Conservation (phyloP, 345 rosid genomes). For the Conringia planisiliqua region DNA sequence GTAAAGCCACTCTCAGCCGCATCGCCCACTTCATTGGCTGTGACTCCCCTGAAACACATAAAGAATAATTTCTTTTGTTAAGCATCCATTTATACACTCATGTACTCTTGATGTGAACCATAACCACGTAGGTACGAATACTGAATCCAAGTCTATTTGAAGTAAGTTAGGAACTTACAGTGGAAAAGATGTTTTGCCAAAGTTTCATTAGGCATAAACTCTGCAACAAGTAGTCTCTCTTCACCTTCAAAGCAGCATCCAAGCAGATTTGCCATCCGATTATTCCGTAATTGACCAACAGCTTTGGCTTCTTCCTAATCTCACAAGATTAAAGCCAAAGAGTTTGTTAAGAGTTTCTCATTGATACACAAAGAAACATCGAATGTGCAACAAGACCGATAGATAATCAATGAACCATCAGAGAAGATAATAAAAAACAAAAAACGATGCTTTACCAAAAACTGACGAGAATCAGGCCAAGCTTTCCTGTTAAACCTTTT, state of each 20-base stretch:
- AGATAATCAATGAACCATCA: no score
- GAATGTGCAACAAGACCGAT: no score
- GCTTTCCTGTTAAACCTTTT: conserved; percentile 73
- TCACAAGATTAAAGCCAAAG: conserved; percentile 9
- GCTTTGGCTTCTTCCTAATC: conserved; percentile 79
- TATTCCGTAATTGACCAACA: conserved; percentile 73
- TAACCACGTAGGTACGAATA: not conserved
- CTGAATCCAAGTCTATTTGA: not conserved
- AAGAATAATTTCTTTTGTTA: not conserved
- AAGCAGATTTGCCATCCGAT: conserved; percentile 67
- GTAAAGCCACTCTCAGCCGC: conserved; percentile 78
- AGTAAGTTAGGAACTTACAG: conserved; percentile 44
- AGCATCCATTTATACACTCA: not conserved
- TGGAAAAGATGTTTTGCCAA: conserved; percentile 92
- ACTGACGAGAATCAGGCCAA: conserved; percentile 80
- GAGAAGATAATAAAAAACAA: no score
- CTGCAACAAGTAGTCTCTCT: conserved; percentile 83
- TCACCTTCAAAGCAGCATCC: conserved; percentile 82
- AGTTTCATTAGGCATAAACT: conserved; percentile 81
- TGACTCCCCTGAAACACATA: conserved; percentile 63
- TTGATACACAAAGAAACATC: not conserved
- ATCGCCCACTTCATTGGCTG: conserved; percentile 95
- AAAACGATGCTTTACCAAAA: conserved; percentile 41
- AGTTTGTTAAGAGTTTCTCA: not conserved
- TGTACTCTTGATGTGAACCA: not conserved